phyloP scores from a whole-genome alignment of 2,329 filamentous ascomycete genomes.

The Aquanectria penicillioides region DNA sequence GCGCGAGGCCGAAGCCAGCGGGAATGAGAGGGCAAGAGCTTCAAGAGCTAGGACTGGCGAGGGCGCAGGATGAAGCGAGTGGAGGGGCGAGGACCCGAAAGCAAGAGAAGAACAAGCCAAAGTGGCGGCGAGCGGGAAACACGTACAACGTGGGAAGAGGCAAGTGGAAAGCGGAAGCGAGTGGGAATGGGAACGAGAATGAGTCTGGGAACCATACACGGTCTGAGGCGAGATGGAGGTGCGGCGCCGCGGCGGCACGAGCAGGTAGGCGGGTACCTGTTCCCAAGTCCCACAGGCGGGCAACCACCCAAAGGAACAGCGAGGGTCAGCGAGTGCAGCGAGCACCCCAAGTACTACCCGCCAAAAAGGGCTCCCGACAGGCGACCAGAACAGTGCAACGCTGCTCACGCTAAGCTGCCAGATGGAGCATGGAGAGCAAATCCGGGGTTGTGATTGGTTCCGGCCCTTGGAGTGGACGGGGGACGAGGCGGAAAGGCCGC shows the following conservation, averaged over 20 bases:
- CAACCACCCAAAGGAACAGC: constrained; percentile 1
- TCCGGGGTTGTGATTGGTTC: constrained; percentile 16
- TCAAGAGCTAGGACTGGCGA: not conserved
- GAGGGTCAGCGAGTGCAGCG: not conserved
- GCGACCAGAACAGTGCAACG: constrained; percentile 12
- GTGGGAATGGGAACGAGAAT: constrained; percentile 8
- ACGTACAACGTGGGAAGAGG: not conserved
- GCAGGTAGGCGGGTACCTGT: constrained; percentile 9
- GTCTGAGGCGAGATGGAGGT: constrained; percentile 20
- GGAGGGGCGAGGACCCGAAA: not conserved
- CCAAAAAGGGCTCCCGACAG: constrained; percentile 6
- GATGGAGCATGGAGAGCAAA: constrained; percentile 21
- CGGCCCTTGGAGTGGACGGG: not conserved
- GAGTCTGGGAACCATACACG: constrained; percentile 15
- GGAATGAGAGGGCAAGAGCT: not conserved
- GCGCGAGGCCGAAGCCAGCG: constrained; percentile 7
- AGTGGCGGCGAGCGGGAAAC: not conserved
- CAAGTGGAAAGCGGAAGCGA: constrained; percentile 14
- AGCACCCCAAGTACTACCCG: constrained; percentile 2
- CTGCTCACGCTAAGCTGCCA: constrained; percentile 17
- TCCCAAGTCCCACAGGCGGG: constrained; percentile 10
- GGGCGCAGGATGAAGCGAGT: not conserved
- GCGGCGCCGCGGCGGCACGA: constrained; percentile 25
- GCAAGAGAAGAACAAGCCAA: not conserved
- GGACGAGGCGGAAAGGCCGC: constrained; percentile 17